Evolutionary conservation across 2,329 filamentous ascomycete species (phyloP), one percentile per base, ranked within the genome.

Genomic region (Meredithiella fracta): DNA sequence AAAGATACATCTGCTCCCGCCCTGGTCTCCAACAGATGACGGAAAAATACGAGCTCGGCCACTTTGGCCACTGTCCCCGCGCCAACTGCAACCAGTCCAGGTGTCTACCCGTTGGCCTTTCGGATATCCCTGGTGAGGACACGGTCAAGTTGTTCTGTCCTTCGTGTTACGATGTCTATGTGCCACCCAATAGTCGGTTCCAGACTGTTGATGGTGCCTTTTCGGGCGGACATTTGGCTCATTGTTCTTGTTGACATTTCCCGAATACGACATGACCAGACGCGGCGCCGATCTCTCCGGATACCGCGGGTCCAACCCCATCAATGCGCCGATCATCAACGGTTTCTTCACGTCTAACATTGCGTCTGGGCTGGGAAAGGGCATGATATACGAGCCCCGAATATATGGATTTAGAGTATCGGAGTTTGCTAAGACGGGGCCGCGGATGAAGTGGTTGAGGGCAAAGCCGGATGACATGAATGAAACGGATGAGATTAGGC

Each of bases 81-180:
- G 94, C 91, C 58, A 82, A 91, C 70, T 98, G 92, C 75, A 85
- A 89, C 64, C 84, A 86, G 59, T 86, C 88, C 61, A 85, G 91
- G 64, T 92, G 94, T 14, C 77, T 98, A 3, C 92, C 92, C 1
- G 91, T 98, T 20, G 92, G 92, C 38, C 79, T 92, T 60, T 94
- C 88, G 58, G 92, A 98, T 69, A 92, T 91, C 51, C 91, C 92
- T 0, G 92, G 92, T 61, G 86, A 94, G 68, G 91, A 98, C 65
- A 98, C 92, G 0, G 92, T 98, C 65, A 98, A 98, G 73, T 80
- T 98, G 22, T 98, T 96, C 72, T 98, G 92, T 67, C 92, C 92
- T 1, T 90, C 87, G 60, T 98, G 92, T 69, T 79, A 96, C 62
- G 92, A 98, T 67, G 87, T 97, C 64, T 98, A 97, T 69, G 92